Evolutionary conservation across 495 filamentous ascomycete species (phyloP).

Genomic region (Trichoderma parareesei): DNA sequence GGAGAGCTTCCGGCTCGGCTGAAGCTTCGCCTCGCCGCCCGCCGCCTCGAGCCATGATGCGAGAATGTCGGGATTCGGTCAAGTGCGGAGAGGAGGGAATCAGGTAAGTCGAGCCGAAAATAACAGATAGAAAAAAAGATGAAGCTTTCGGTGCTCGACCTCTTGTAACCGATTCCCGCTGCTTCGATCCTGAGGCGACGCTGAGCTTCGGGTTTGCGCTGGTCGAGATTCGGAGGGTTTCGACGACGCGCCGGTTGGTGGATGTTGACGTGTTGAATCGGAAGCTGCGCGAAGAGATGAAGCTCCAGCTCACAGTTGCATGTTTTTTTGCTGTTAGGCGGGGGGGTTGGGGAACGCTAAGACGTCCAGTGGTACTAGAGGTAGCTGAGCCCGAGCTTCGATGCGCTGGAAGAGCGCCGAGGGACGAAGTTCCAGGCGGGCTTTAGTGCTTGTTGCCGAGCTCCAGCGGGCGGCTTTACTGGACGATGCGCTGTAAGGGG

Average conservation of each 20-base stretch:
- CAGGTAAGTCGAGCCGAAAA: no score
- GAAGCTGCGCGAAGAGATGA: neutral
- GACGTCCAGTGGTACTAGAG: neutral
- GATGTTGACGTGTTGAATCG: constrained; percentile 5
- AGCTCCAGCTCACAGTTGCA: no score
- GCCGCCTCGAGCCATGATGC: constrained; percentile 4
- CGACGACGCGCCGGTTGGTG: neutral
- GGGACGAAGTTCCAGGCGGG: neutral
- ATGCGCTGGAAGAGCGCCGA: neutral
- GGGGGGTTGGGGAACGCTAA: neutral
- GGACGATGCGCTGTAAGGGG: neutral
- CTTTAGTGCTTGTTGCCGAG: neutral
- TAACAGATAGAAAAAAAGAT: neutral
- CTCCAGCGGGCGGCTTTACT: constrained; percentile 2
- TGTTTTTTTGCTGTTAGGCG: neutral
- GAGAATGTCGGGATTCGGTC: neutral
- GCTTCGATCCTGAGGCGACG: neutral
- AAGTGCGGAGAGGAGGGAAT: neutral
- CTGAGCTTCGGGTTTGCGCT: constrained; percentile 5
- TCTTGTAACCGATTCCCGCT: neutral
- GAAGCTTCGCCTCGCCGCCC: constrained; percentile 4
- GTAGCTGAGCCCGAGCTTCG: neutral
- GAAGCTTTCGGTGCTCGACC: neutral
- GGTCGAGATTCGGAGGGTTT: neutral
- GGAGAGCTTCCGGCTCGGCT: constrained; percentile 21